Evolutionary conservation across 148 eudicot genomes (phyloP).

Genomic region (Suaeda aralocaspica): DNA sequence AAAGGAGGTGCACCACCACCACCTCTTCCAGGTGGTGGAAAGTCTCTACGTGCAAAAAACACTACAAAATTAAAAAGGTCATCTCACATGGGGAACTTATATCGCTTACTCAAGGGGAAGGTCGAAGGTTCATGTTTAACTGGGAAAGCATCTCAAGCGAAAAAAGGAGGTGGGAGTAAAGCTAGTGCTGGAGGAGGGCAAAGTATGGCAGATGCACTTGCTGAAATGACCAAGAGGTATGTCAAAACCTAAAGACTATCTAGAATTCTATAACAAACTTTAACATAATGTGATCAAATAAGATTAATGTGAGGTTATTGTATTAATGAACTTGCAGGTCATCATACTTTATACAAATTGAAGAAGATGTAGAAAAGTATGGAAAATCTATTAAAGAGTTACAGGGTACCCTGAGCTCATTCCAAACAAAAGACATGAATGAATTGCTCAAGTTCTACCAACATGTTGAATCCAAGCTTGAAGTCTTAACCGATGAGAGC

Average conservation of each 20-base stretch:
- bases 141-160: constrained; percentile 54
- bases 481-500: constrained; percentile 88
- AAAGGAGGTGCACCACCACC: constrained; percentile 66
- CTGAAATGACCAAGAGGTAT: constrained; percentile 96
- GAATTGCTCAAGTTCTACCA: constrained; percentile 81
- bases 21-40: constrained; percentile 51
- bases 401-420: constrained; percentile 43
- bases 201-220: constrained; percentile 97
- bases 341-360: constrained; percentile 83
- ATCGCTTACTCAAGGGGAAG: constrained; percentile 74
- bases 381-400: constrained; percentile 58
- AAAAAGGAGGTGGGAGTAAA: constrained; percentile 34
- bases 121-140: constrained; percentile 77
- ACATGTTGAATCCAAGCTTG: constrained; percentile 72
- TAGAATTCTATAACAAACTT: not conserved
- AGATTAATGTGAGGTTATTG: not conserved
- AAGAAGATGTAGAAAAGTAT: constrained; percentile 76
- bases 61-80: constrained; percentile 81
- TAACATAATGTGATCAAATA: not conserved
- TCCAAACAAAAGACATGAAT: constrained; percentile 81
- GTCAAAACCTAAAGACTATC: not conserved
- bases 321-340: constrained; percentile 44
- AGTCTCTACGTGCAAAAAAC: constrained; percentile 51
- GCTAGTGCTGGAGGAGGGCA: constrained; percentile 64
- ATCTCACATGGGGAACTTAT: constrained; percentile 83